Conservation (phyloP, 2,329 filamentous ascomycete genomes). For the Pseudopithomyces maydicus region DNA sequence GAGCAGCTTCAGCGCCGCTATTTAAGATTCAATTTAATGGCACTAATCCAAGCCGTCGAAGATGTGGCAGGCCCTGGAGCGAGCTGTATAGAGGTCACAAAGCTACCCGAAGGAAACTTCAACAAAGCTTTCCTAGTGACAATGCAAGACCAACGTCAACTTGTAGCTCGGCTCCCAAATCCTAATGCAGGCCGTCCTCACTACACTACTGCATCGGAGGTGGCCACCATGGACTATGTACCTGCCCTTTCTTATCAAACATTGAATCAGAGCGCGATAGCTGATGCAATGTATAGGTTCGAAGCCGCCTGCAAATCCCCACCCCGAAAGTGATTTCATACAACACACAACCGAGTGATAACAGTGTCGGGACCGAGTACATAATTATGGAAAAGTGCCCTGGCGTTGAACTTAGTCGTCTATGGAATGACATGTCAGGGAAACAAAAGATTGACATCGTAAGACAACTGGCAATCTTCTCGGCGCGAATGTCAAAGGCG, state of each 20-base stretch:
- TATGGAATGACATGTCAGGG: neutral
- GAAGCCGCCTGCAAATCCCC: neutral
- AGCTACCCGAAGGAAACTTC: slow-evolving; percentile 45
- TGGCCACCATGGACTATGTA: slow-evolving; percentile 42
- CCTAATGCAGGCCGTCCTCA: slow-evolving; percentile 37
- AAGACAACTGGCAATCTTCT: neutral
- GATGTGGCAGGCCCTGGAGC: no score
- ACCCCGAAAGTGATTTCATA: neutral
- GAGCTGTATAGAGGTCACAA: slow-evolving; percentile 23
- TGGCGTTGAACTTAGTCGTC: neutral
- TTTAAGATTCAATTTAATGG: slow-evolving; percentile 17
- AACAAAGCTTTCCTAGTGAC: slow-evolving; percentile 46
- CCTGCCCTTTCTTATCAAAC: slow-evolving; percentile 29
- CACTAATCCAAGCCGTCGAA: neutral
- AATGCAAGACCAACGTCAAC: slow-evolving; percentile 32
- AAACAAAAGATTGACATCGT: neutral
- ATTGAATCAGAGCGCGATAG: slow-evolving; percentile 25
- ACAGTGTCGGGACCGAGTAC: neutral
- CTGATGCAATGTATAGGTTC: slow-evolving; percentile 5
- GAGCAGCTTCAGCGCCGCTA: slow-evolving; percentile 22
- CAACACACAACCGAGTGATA: neutral
- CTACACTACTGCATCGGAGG: slow-evolving; percentile 40
- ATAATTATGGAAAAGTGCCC: neutral
- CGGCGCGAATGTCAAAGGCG: neutral
- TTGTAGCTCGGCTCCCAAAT: slow-evolving; percentile 40